phyloP scores from a whole-genome alignment of 2,329 filamentous ascomycete species.

The Aspergillus sp. region DNA sequence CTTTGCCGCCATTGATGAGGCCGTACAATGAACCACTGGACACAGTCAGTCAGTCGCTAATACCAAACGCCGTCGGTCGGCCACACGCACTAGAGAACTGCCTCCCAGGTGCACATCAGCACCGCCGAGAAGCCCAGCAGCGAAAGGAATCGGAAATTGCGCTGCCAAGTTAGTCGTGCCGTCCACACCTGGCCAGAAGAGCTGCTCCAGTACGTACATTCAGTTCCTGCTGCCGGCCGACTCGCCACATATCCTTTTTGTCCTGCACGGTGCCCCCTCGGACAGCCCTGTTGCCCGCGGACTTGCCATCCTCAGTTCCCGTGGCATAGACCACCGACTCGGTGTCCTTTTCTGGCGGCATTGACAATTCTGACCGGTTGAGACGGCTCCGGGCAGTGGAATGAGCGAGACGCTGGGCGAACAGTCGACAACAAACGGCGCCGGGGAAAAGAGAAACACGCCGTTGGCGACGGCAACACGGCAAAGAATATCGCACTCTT shows the following conservation, averaged over 20 bases:
- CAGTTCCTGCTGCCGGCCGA: slow-evolving; percentile 24
- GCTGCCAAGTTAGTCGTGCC: slow-evolving; percentile 9
- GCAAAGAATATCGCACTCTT: background rate
- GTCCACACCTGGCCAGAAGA: background rate
- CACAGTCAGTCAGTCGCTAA: background rate
- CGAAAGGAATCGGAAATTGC: slow-evolving; percentile 27
- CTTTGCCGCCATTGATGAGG: slow-evolving; percentile 41
- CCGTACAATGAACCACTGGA: slow-evolving; percentile 7
- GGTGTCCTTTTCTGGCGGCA: slow-evolving; percentile 12
- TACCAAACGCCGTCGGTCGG: too few species aligned
- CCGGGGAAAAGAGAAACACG: too few species aligned
- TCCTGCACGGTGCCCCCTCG: slow-evolving; percentile 19
- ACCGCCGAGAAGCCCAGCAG: slow-evolving; percentile 25
- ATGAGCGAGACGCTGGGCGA: background rate
- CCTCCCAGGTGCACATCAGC: slow-evolving; percentile 27
- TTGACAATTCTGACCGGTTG: slow-evolving; percentile 1
- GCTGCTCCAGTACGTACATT: slow-evolving; percentile 12
- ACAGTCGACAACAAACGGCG: background rate
- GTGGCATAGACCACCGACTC: slow-evolving; percentile 2
- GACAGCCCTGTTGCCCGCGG: too few species aligned
- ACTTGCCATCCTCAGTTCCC: slow-evolving; percentile 6
- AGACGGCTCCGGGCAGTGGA: background rate
- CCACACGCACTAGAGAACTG: slow-evolving; percentile 11
- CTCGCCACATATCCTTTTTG: slow-evolving; percentile 24
- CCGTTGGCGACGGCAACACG: background rate